Evolutionary conservation across 495 filamentous ascomycete genomes (phyloP), one percentile per base, ranked within the genome.

Genomic region (Stereocaulon alpinum): DNA sequence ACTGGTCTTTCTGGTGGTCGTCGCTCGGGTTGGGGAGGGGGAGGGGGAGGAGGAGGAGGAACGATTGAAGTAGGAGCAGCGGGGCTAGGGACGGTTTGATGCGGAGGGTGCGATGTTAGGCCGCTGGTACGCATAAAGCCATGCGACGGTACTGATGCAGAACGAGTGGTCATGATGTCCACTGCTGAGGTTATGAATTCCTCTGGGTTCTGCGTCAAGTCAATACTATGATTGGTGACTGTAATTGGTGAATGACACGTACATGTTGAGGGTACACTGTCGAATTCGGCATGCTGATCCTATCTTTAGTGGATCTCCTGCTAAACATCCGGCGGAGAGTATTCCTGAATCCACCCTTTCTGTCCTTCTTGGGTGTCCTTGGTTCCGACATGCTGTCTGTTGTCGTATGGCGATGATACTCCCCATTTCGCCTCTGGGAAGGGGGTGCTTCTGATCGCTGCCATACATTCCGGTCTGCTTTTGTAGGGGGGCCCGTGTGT

Each of bases 101-200:
- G 22, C 40, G 58, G 58, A 32, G 58, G 58, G 48, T 63, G 61
- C 10, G 58, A 64, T 14, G 58, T 61, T 27, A 68, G 59, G 40
- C 65, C 66, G 50, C 63, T 68, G 17, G 63, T 59, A 50, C 59
- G 61, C 14, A 64, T 18, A 20, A 66, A 55, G 15, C 45, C 56
- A 32, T 61, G 40, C 10, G 59, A 61, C 11, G 66, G 66, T 42
- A 63, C 54, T 24, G 65, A 67, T 27, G 61, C 61, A 14, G 63
- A 56, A 17, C 66, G 60, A 55, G 59, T 49, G 3, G 55, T 50
- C 22, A 50, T 34, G 9, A 63, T 42, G 30, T 68, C 58, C 14
- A 55, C 55, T 24, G 66, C 63, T 47, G 66, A 65, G 32, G 66
- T 66, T 43, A 62, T 66, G 41, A 68, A 66, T 17, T 58, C 60